Base-by-base conservation (phyloP, 805 yeast genomes). In the Saccharomycodes ludwigii region DNA sequence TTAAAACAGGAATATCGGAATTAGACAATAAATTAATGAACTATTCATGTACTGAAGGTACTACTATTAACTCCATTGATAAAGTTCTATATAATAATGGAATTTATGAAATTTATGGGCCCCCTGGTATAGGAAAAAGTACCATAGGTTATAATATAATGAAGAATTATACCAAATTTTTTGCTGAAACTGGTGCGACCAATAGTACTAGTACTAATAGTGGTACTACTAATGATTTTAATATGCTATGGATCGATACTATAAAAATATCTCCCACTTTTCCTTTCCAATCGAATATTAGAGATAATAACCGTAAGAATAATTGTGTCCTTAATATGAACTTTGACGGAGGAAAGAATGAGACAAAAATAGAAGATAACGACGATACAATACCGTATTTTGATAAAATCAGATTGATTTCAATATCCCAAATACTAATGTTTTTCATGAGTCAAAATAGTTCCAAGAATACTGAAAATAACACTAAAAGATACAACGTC, bases 121-220 rank as follows among this genome's bases (percentile, higher is more conserved):
- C 53, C 11, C 58, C 59, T 4, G 58, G 57, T 3, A 39, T 47
- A 7, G 55, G 57, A 10, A 54, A 48, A 37, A 44, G 53, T 3
- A 35, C 31, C 21, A 24, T 53, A 7, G 57, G 48, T 6, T 19
- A 40, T 14, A 47, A 44, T 17, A 17, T 51, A 3, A 35, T 39
- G 2, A 21, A 27, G 5, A 41, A 39, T 8, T 20, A 25, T 4
- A n/a, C 10, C 15, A 25, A 5, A 15, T 16, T 5, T 11, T 16
- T n/a, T n/a, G n/a, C n/a, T n/a, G n/a, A n/a, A n/a, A n/a, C n/a
- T n/a, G n/a, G n/a, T n/a, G n/a, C n/a, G n/a, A n/a, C n/a, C n/a
- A n/a, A n/a, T n/a, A n/a, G n/a, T n/a, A n/a, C n/a, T n/a, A n/a
- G n/a, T n/a, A n/a, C n/a, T n/a, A n/a, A n/a, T n/a, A n/a, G n/a